These are phyloP conservation scores for Trifolium dubium DNA, from an alignment of 306 rosid species.

Conservation along the genomic window DNA sequence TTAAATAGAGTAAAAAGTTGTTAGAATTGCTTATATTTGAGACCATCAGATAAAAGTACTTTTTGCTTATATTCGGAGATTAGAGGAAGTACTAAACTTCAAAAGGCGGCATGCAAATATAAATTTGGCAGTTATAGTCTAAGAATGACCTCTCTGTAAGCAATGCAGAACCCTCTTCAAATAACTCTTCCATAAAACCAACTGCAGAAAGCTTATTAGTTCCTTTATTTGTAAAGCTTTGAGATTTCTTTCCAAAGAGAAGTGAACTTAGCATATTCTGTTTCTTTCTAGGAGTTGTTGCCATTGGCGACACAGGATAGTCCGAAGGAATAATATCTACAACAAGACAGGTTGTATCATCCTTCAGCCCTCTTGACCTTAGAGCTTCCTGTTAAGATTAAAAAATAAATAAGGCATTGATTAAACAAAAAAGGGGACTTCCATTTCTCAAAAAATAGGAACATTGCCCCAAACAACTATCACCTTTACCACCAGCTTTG, in stretches of 20 bases:
- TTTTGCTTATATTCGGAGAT: background rate
- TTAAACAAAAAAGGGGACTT: conserved; percentile 25
- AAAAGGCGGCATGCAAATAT: conserved; percentile 1
- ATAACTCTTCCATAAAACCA: conserved; percentile 93
- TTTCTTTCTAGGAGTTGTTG: conserved; percentile 77
- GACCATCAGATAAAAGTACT: no score
- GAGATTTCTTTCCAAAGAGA: conserved; percentile 81
- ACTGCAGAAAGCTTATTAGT: conserved; percentile 86
- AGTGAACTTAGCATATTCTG: conserved; percentile 67
- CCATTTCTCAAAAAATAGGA: background rate
- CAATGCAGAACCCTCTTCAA: conserved; percentile 99
- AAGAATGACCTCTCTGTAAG: conserved; percentile 81
- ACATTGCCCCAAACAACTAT: conserved; percentile 31
- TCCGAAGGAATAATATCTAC: conserved; percentile 94
- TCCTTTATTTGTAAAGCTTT: conserved; percentile 60
- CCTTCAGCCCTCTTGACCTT: conserved; percentile 96
- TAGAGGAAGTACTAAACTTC: background rate
- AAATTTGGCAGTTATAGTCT: conserved; percentile 24
- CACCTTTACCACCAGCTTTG: conserved; percentile 95
- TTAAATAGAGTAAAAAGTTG: no score
- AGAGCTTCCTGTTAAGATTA: conserved; percentile 79
- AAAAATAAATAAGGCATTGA: conserved; percentile 28
- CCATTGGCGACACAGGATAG: conserved; percentile 59
- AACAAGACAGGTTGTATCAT: conserved; percentile 97
- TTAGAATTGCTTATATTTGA: no score